Conservation (phyloP, 306 rosid genomes). For the Inga oerstediana region DNA sequence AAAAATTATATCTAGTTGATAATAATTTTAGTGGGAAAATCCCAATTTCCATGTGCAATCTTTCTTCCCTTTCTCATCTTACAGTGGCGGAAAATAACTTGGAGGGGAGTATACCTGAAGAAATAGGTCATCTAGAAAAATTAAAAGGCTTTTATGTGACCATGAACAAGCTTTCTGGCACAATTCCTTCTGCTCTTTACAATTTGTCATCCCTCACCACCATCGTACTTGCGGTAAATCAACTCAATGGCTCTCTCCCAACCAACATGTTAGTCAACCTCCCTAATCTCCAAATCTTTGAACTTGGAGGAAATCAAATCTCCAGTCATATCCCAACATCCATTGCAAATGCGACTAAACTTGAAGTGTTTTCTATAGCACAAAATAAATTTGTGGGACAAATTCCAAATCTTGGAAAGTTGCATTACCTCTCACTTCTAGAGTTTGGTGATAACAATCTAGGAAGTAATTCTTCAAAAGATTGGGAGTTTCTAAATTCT, state of each 20-base stretch:
- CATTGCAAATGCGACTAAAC: background rate
- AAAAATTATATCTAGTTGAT: background rate
- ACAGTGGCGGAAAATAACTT: rapidly evolving
- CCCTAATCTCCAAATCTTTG: too few species aligned
- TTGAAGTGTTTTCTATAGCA: rapidly evolving
- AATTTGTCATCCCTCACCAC: background rate
- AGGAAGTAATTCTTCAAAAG: background rate
- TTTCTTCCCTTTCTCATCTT: background rate
- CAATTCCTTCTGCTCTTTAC: background rate
- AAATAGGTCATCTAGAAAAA: background rate
- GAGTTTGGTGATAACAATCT: rapidly evolving
- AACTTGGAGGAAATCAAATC: too few species aligned
- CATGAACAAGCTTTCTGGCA: background rate
- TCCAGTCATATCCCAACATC: background rate
- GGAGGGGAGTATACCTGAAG: slow-evolving; percentile 4
- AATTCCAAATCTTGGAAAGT: background rate
- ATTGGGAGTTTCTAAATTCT: background rate
- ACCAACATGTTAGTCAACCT: too few species aligned
- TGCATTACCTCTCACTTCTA: background rate
- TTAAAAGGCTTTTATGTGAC: rapidly evolving
- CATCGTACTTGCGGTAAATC: too few species aligned
- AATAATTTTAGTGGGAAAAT: background rate
- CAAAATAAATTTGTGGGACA: background rate
- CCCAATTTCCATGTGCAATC: slow-evolving; percentile 7
- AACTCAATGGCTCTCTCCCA: too few species aligned